These are phyloP conservation scores for Sicyos baderoa DNA, from an alignment of 306 rosid species.

Conservation along the genomic window DNA sequence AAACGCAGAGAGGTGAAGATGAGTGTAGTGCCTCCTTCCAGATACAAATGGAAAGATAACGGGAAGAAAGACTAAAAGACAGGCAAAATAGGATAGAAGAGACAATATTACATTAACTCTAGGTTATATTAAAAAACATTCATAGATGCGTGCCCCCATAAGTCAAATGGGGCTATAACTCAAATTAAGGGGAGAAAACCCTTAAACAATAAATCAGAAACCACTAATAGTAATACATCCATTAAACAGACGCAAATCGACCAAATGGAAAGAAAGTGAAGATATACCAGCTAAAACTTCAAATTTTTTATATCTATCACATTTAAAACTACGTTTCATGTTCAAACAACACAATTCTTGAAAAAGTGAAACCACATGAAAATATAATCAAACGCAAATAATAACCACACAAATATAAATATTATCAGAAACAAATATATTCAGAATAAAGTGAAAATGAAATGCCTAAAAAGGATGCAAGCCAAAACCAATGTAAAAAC, in stretches of 20 bases:
- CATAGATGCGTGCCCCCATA: not conserved
- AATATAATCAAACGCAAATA: not conserved
- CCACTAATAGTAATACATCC: too few relatives aligned
- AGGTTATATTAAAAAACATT: too few relatives aligned
- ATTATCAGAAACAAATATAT: not conserved
- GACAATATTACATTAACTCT: not conserved
- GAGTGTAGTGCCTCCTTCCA: not conserved
- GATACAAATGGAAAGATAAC: not conserved
- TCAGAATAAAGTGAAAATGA: not conserved
- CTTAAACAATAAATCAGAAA: not conserved
- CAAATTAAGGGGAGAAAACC: not conserved
- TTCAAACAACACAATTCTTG: not conserved
- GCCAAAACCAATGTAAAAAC: not conserved
- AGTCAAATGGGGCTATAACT: not conserved
- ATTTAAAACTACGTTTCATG: not conserved
- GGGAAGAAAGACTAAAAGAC: not conserved
- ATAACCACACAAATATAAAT: not conserved
- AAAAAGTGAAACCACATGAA: not conserved
- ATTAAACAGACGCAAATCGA: too few relatives aligned
- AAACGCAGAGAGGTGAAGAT: not conserved
- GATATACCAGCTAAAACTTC: not conserved
- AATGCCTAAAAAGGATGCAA: not conserved
- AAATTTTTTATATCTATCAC: not conserved
- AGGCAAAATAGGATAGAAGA: constrained; percentile 5
- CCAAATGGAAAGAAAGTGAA: too few relatives aligned